Evolutionary conservation across 352 stramenopile genomes (phyloP).

Genomic region (Pythium grandisporangium): DNA sequence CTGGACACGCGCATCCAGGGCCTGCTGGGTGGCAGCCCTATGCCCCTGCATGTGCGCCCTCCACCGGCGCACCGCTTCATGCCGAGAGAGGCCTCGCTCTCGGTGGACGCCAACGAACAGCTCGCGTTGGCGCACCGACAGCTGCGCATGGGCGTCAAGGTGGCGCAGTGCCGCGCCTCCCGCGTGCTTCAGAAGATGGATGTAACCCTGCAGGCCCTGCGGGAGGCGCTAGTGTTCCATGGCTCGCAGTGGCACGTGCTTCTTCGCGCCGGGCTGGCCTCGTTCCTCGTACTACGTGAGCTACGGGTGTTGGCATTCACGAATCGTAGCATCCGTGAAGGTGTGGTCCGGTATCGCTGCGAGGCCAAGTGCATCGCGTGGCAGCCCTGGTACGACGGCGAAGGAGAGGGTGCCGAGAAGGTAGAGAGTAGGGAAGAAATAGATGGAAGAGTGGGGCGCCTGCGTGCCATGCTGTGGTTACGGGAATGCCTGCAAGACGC

Average conservation of each 20-base stretch:
- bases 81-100: no score
- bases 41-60: conserved; percentile 19
- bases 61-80: conserved; percentile 57
- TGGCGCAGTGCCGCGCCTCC: conserved; percentile 44
- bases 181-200: conserved; percentile 52
- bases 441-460: no score
- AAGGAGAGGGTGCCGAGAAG: no score
- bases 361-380: conserved; percentile 18
- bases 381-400: no score
- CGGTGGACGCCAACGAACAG: conserved; percentile 53
- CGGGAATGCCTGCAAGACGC: conserved; percentile 37
- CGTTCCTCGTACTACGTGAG: conserved; percentile 40
- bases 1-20: conserved; percentile 40
- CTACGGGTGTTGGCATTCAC: conserved; percentile 23
- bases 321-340: conserved; percentile 17
- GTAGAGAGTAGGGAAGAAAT: no score
- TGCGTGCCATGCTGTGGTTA: conserved; percentile 3
- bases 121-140: conserved; percentile 51
- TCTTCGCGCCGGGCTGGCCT: conserved; percentile 8
- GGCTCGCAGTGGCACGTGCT: conserved; percentile 17
- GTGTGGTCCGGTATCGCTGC: conserved; percentile 15
- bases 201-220: conserved; percentile 31
- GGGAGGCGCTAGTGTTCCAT: conserved; percentile 26
- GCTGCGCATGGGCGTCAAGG: conserved; percentile 60
- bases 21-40: conserved; percentile 25